phyloP scores from a whole-genome alignment of 1,139 yeast genomes.

The Magnusiomyces clavatus region DNA sequence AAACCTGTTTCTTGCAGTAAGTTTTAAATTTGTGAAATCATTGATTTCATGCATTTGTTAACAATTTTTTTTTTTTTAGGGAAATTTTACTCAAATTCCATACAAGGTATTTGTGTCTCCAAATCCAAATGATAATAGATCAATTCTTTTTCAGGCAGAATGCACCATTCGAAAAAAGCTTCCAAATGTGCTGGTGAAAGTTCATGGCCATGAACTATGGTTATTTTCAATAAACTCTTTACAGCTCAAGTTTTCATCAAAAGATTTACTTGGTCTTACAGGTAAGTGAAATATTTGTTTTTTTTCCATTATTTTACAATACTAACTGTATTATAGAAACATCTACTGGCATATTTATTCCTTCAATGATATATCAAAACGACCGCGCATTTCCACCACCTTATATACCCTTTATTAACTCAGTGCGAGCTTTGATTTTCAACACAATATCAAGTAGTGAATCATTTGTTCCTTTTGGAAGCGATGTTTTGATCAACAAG shows the following conservation, averaged over 20 bases:
- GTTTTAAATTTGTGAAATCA: background rate
- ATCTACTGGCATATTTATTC: constrained; percentile 32
- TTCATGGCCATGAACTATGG: constrained; percentile 57
- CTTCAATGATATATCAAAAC: constrained; percentile 32
- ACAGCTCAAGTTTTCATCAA: constrained; percentile 28
- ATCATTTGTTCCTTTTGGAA: constrained; percentile 42
- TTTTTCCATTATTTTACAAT: background rate
- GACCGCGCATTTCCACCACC: constrained; percentile 36
- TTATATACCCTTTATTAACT: constrained; percentile 50
- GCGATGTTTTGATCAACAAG: constrained; percentile 15
- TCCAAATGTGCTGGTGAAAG: constrained; percentile 48
- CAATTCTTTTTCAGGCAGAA: constrained; percentile 49
- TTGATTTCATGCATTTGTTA: background rate
- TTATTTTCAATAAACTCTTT: constrained; percentile 39
- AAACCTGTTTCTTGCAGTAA: constrained; percentile 25
- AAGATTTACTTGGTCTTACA: constrained; percentile 9
- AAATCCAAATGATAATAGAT: constrained; percentile 26
- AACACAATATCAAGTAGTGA: constrained; percentile 41
- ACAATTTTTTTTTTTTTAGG: constrained; percentile 17
- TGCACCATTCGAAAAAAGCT: constrained; percentile 44
- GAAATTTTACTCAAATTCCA: constrained; percentile 25
- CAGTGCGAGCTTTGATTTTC: constrained; percentile 49
- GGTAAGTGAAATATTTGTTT: constrained; percentile 2
- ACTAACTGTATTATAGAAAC: constrained; percentile 21
- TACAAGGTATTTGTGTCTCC: constrained; percentile 31